These are phyloP conservation scores for Candida piceae DNA, from an alignment of 805 yeast species.

Conservation along the genomic window DNA sequence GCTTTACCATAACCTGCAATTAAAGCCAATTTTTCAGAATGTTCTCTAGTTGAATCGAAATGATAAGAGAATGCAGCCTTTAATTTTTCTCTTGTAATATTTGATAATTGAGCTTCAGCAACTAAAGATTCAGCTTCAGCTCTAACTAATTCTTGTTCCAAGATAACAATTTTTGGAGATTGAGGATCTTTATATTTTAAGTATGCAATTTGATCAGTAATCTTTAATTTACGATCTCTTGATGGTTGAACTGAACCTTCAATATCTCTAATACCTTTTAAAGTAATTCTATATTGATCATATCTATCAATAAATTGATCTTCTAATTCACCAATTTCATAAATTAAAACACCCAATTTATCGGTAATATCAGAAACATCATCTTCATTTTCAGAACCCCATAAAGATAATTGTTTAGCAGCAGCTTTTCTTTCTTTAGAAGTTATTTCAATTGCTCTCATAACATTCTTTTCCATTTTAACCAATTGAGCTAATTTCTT, in stretches of 20 bases:
- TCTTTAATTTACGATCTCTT: constrained; percentile 79
- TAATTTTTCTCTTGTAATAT: constrained; percentile 82
- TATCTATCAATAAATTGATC: constrained; percentile 83
- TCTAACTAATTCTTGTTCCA: constrained; percentile 86
- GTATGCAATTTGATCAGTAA: constrained; percentile 80
- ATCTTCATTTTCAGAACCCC: constrained; percentile 88
- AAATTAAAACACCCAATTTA: constrained; percentile 76
- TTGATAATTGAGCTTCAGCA: constrained; percentile 87
- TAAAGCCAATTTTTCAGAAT: constrained; percentile 78
- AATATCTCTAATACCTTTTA: constrained; percentile 77
- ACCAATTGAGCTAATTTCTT: constrained; percentile 69
- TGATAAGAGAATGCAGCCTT: constrained; percentile 81
- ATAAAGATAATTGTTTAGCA: constrained; percentile 73
- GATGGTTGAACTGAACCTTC: constrained; percentile 87
- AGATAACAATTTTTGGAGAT: constrained; percentile 71
- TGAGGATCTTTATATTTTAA: constrained; percentile 82
- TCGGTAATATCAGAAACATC: constrained; percentile 84
- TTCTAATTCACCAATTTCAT: constrained; percentile 81
- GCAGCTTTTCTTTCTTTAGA: constrained; percentile 77
- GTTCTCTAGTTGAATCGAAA: constrained; percentile 81
- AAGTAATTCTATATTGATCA: constrained; percentile 79
- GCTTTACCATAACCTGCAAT: constrained; percentile 92
- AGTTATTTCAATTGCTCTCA: constrained; percentile 72
- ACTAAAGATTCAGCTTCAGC: constrained; percentile 90
- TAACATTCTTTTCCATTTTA: constrained; percentile 76